These are phyloP conservation scores for Rhytidhysteron rufulum DNA, from an alignment of 2,329 filamentous ascomycete genomes.

Conservation along the genomic window DNA sequence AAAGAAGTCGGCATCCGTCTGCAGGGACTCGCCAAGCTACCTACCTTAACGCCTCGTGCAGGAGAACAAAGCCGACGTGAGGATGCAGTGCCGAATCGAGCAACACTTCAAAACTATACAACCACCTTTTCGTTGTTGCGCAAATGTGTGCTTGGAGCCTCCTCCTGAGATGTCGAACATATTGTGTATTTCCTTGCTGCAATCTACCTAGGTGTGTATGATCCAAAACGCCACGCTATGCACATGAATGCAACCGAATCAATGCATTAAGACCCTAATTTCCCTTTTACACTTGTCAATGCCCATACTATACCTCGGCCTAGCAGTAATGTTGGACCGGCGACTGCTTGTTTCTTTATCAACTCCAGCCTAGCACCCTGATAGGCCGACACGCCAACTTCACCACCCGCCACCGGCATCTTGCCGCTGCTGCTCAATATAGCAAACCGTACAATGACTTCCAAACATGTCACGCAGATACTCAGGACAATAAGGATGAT, in stretches of 20 bases:
- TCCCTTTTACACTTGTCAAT: constrained; percentile 14
- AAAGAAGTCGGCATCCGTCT: no score
- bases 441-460: constrained; percentile 78
- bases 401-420: constrained; percentile 6
- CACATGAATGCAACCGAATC: neutral
- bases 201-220: no score
- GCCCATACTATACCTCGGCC: constrained; percentile 23
- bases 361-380: neutral
- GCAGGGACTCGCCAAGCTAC: no score
- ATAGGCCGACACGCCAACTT: neutral
- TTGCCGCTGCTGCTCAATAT: constrained; percentile 27
- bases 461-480: constrained; percentile 85
- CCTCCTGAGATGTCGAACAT: no score
- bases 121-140: no score
- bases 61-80: neutral
- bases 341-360: constrained; percentile 13
- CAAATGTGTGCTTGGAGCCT: no score
- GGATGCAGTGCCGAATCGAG: neutral
- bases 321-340: constrained; percentile 24
- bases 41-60: no score
- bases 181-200: no score
- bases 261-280: neutral
- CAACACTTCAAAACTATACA: neutral
- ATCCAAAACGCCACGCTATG: constrained; percentile 9
- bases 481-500: constrained; percentile 89